phyloP scores from a whole-genome alignment of 306 rosid species.

The Trifolium fragiferum region DNA sequence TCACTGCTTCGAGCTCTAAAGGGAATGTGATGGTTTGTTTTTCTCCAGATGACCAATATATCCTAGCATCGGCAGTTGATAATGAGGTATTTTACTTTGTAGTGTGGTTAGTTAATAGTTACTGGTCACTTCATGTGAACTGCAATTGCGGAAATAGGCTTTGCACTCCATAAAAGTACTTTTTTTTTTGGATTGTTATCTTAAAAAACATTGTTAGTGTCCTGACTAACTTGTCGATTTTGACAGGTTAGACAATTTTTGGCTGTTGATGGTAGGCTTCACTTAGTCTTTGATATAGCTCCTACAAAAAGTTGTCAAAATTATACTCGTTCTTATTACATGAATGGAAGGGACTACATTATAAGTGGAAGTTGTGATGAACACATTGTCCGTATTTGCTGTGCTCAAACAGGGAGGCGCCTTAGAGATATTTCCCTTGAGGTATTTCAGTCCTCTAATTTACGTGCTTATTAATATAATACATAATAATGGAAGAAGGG shows the following conservation, averaged over 20 bases:
- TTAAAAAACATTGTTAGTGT: constrained; percentile 10
- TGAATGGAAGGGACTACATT: constrained; percentile 88
- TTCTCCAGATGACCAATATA: constrained; percentile 89
- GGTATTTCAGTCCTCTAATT: constrained; percentile 53
- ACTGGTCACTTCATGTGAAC: constrained; percentile 18
- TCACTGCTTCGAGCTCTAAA: constrained; percentile 73
- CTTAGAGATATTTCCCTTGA: constrained; percentile 79
- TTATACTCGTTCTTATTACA: constrained; percentile 84
- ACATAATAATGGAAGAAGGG: not conserved
- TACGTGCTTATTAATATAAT: constrained; percentile 6
- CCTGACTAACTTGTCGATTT: constrained; percentile 41
- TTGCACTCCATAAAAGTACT: not conserved
- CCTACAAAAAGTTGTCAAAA: constrained; percentile 75
- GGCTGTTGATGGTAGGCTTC: constrained; percentile 88
- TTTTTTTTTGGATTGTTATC: constrained; percentile 19
- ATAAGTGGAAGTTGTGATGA: constrained; percentile 92
- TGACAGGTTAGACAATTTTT: constrained; percentile 77
- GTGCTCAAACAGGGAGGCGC: constrained; percentile 87
- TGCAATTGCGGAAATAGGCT: constrained; percentile 26
- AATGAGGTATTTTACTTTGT: constrained; percentile 63
- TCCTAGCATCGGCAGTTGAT: constrained; percentile 83
- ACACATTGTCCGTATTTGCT: constrained; percentile 78
- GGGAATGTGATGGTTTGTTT: constrained; percentile 95
- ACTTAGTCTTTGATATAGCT: constrained; percentile 74
- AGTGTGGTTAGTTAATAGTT: constrained; percentile 18